Base-by-base conservation (phyloP, 1,284 basidiomycete species). In the Lentinula novae-zelandiae region DNA sequence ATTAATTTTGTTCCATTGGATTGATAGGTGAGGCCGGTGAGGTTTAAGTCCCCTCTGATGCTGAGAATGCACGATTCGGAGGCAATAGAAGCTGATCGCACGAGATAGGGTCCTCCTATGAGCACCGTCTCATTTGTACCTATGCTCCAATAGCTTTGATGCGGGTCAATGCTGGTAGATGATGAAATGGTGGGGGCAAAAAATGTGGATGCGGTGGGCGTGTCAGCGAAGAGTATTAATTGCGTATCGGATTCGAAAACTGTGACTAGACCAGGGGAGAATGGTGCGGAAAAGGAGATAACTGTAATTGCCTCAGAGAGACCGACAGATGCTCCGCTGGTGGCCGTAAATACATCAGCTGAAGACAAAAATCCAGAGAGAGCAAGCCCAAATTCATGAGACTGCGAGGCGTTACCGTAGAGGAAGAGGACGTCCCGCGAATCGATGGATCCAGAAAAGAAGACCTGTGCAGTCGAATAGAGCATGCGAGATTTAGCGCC, bases 381-480 rank as follows among this genome's bases (percentile, higher is more conserved):
- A 0, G 63, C 53, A 48, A 90, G 70, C 2, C 83, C 75, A 48
- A 77, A 71, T 68, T 91, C 88, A 68, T 88, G 83, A n/a, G 78
- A 76, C 65, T 91, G 83, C 2, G 70, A 68, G 1, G 78, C 67
- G 62, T 84, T 78, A 2, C 89, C 89, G 67, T 86, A 83, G 12
- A 92, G 72, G 74, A 90, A 85, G 5, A 92, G 73, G 22, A 92
- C 76, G 66, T 92, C 88, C 33, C 88, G 79, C 2, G 68, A 73
- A 44, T 83, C 89, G 60, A 92, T 90, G 15, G 69, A 75, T 7
- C 88, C 86, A 0, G 90, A 84, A 66, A 83, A 92, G 68, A 80
- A 75, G 13, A 92, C 74, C 56, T 82, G 78, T 0, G 89, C 87
- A 9, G 90, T 89, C 6, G 89, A 86, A 69, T 86, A 90, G 4